Base-by-base conservation (phyloP, 768 basidiomycete genomes). In the Termitomyces bulborhizus region DNA sequence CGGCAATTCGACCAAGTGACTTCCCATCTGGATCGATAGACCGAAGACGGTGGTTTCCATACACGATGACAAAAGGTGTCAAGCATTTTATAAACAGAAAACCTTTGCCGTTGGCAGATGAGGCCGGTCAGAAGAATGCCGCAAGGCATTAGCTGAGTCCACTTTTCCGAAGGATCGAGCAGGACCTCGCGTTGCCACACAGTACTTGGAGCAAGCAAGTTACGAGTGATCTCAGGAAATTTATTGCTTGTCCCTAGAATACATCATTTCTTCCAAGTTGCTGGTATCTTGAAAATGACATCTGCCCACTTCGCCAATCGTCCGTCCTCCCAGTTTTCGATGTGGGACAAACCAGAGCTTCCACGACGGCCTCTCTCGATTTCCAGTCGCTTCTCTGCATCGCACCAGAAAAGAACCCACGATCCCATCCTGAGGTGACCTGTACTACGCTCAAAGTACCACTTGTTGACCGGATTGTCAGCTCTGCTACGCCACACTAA, bases 331-430 rank as follows among this genome's bases (percentile, higher is more conserved):
- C 87, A 91, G 6, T 79, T 73, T 67, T 86, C 90, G 9, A 93
- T 72, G 63, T 85, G 88, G 1, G 86, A 87, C 53, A 90, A 69
- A 24, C 83, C 83, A 31, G 78, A 79, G 55, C 76, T 82, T 54
- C 77, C 79, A 15, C 86, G 79, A 12, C 82, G 79, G 21, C 84
- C 81, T 60, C 85, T 82, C 63, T 86, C 85, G 18, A 79, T 80
- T 69, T 81, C 85, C 27, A 95, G 71, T 51, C 87, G 77, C 71
- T 87, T 90, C 74, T 98, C 96, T 1, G 88, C 93, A 72, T 99
- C 97, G 69, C 95, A 97, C 97, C 97, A 99, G 70, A 99, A 99
- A 63, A 99, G 69, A 44, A 93, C 85, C 92, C 96, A 99, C 26
- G 84, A 75, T 11, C 86, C 88, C 76, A 88, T 81, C 59, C 90